These are phyloP conservation scores for Xylaria palmicola DNA, from an alignment of 495 filamentous ascomycete genomes.

Conservation along the genomic window DNA sequence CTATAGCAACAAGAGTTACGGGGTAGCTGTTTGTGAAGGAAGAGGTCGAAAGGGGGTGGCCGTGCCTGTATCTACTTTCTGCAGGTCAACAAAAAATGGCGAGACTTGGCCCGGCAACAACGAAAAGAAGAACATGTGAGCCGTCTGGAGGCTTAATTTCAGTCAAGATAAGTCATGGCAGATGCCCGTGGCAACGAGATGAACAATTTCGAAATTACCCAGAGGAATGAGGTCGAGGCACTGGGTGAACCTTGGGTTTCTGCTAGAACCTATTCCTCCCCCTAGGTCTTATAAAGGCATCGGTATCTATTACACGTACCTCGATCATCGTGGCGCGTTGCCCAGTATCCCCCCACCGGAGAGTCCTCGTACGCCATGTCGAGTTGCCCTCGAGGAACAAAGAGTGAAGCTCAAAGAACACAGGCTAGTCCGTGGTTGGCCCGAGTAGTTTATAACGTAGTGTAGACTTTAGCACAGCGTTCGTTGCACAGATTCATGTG, in stretches of 20 bases:
- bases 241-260: slow-evolving; percentile 19
- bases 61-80: slow-evolving; percentile 27
- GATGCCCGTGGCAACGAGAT: slow-evolving; percentile 28
- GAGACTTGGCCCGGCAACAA: slow-evolving; percentile 34
- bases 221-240: slow-evolving; percentile 33
- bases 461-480: slow-evolving; percentile 18
- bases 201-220: slow-evolving; percentile 19
- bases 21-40: slow-evolving; percentile 12
- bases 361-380: slow-evolving; percentile 8
- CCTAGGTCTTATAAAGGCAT: slow-evolving; percentile 29
- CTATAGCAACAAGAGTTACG: neutral
- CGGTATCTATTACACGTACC: slow-evolving; percentile 14
- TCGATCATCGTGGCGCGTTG: slow-evolving; percentile 6
- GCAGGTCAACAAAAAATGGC: slow-evolving; percentile 36
- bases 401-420: slow-evolving; percentile 29
- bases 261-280: slow-evolving; percentile 13
- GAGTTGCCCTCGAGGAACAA: slow-evolving; percentile 23
- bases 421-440: slow-evolving; percentile 28
- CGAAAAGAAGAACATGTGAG: slow-evolving; percentile 28
- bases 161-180: slow-evolving; percentile 26
- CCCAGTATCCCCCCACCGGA: slow-evolving; percentile 13
- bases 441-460: slow-evolving; percentile 30
- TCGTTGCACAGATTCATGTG: slow-evolving; percentile 7
- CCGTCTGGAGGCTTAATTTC: slow-evolving; percentile 26
- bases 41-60: slow-evolving; percentile 16